phyloP scores from a whole-genome alignment of 2,329 filamentous ascomycete species.

The Capronia coronata region DNA sequence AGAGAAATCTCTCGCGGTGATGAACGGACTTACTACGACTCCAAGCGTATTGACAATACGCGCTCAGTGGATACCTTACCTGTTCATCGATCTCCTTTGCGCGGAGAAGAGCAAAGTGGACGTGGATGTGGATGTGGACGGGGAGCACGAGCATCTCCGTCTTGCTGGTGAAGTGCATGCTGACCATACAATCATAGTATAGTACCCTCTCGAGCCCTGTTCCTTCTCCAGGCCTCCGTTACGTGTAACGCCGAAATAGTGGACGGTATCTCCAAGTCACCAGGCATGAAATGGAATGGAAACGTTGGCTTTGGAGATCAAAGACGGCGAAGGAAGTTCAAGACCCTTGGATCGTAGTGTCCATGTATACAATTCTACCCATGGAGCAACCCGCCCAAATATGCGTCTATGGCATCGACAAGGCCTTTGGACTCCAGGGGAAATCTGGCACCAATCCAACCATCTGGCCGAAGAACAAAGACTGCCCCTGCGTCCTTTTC shows the following conservation, averaged over 20 bases:
- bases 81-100: no score
- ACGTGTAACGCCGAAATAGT: not conserved
- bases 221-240: not conserved
- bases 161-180: no score
- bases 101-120: not conserved
- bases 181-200: no score
- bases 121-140: not conserved
- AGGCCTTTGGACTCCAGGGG: constrained; percentile 9
- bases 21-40: no score
- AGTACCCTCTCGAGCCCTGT: no score
- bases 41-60: no score
- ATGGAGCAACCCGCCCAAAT: constrained; percentile 19
- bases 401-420: constrained; percentile 15
- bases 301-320: no score
- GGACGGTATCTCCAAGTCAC: no score
- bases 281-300: no score
- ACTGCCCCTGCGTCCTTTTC: constrained; percentile 19
- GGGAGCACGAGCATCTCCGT: not conserved
- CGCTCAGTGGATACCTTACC: not conserved
- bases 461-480: constrained; percentile 25
- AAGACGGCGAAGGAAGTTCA: no score
- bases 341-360: no score
- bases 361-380: not conserved
- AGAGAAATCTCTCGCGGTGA: no score
- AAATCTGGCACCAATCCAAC: constrained; percentile 24